phyloP scores from a whole-genome alignment of 257 asterid genomes.

The Buddleja alternifolia region DNA sequence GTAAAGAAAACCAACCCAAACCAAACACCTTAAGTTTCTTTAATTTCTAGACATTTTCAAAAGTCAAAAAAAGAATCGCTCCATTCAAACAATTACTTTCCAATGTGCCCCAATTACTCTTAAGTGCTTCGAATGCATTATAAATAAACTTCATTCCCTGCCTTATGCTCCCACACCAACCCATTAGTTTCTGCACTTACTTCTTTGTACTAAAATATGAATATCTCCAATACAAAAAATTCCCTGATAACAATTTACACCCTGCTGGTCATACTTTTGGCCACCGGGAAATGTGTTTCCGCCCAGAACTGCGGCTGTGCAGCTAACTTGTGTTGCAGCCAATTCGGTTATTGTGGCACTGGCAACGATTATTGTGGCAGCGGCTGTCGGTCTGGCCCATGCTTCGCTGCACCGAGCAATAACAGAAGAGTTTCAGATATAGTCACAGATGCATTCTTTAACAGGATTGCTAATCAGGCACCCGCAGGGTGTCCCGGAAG shows the following conservation, averaged over 20 bases:
- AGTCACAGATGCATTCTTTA: slow-evolving; percentile 37
- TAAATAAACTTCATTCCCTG: slow-evolving; percentile 19
- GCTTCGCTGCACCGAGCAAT: slow-evolving; percentile 7
- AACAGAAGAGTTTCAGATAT: slow-evolving; percentile 28
- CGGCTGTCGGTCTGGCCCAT: slow-evolving; percentile 54
- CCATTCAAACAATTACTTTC: not conserved
- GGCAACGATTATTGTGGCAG: slow-evolving; percentile 45
- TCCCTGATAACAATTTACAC: slow-evolving; percentile 3
- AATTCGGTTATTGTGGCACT: slow-evolving; percentile 47
- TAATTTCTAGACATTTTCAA: no score
- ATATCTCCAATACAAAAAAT: not conserved
- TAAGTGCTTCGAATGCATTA: not conserved
- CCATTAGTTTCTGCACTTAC: not conserved
- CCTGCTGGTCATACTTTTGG: slow-evolving; percentile 31
- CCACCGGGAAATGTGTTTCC: slow-evolving; percentile 18
- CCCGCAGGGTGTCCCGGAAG: slow-evolving; percentile 41
- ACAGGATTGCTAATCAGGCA: slow-evolving; percentile 42
- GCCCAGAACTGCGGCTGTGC: slow-evolving; percentile 23
- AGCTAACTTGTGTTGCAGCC: no score
- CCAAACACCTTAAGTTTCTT: no score
- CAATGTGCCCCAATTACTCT: not conserved
- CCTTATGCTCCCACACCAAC: slow-evolving; percentile 7
- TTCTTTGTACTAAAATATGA: no score
- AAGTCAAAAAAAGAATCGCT: no score
- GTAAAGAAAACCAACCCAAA: no score